Percentiles rank a stretch among this genome's conserved stretches.
phyloP scores from a whole-genome alignment of 1,284 basidiomycete genomes.

The Cystobasidium slooffiae region DNA sequence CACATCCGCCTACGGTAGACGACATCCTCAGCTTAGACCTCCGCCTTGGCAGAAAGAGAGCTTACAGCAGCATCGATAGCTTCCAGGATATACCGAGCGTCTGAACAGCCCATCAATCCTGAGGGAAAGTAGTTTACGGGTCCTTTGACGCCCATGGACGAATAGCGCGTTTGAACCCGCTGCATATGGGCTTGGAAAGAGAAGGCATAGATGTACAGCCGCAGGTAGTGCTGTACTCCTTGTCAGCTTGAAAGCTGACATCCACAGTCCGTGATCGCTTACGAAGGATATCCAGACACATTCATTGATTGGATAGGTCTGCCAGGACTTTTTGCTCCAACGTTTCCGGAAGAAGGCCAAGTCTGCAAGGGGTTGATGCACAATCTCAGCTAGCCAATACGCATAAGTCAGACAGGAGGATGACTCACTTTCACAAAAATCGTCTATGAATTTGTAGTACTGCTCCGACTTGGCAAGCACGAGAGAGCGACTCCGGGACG shows the following conservation, averaged over 20 bases:
- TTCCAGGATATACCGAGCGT: constrained; percentile 4
- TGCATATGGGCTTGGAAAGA: constrained; percentile 2
- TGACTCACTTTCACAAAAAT: not conserved
- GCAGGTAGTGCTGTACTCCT: not conserved
- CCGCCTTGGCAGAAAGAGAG: not conserved
- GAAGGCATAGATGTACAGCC: constrained; percentile 9
- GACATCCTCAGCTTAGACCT: not conserved
- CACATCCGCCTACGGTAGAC: not conserved
- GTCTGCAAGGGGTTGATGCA: not conserved
- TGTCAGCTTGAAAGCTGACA: not conserved
- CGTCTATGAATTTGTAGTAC: constrained; percentile 9
- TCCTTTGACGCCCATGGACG: not conserved
- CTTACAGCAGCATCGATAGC: constrained; percentile 6
- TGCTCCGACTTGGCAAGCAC: not conserved
- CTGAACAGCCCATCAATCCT: not conserved
- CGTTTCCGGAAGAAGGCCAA: not conserved
- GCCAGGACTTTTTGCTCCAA: not conserved
- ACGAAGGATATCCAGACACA: constrained; percentile 4
- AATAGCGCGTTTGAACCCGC: not conserved
- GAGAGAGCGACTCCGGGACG: not conserved
- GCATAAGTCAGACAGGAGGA: not conserved
- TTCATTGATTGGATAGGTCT: constrained; percentile 1
- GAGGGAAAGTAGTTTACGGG: not conserved
- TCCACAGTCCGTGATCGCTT: not conserved
- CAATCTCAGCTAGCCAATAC: not conserved